A percentile compares a stretch with the other conserved stretches of the same genome.
Evolutionary conservation across 208 protist genomes (phyloP).

Genomic region (Leptomonas pyrrhocoris): DNA sequence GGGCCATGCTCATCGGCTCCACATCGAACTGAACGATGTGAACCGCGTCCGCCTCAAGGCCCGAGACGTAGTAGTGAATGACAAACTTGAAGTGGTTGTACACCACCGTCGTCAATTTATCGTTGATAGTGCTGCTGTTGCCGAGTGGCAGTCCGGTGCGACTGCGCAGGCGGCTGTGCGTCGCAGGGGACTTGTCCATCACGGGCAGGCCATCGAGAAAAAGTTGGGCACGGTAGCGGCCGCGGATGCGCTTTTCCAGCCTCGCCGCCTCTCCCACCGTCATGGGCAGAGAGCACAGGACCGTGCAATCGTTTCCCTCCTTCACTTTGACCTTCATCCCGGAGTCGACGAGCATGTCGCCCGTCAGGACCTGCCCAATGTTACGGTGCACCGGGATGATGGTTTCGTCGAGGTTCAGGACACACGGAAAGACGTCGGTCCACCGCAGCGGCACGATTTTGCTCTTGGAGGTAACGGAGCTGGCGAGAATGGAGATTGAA

Average conservation of each 20-base stretch:
- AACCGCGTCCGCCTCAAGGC: neutral
- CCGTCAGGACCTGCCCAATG: constrained; percentile 27
- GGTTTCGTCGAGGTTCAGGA: neutral
- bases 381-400: constrained; percentile 6
- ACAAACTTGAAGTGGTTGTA: constrained; percentile 71
- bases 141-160: constrained; percentile 19
- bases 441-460: constrained; percentile 30
- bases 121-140: neutral
- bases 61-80: constrained; percentile 49
- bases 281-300: constrained; percentile 16
- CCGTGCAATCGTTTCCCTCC: neutral
- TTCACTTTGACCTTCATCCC: constrained; percentile 11
- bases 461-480: constrained; percentile 16
- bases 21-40: constrained; percentile 63
- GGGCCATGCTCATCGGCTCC: constrained; percentile 39
- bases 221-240: constrained; percentile 59
- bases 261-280: neutral
- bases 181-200: constrained; percentile 15
- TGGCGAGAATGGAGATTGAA: constrained; percentile 12
- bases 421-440: constrained; percentile 21
- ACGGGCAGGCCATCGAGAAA: constrained; percentile 61
- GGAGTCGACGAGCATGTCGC: constrained; percentile 20
- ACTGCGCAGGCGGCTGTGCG: constrained; percentile 1
- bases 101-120: constrained; percentile 18
- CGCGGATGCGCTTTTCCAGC: constrained; percentile 39